Conservation (phyloP, 257 asterid species). For the Sherardia arvensis region DNA sequence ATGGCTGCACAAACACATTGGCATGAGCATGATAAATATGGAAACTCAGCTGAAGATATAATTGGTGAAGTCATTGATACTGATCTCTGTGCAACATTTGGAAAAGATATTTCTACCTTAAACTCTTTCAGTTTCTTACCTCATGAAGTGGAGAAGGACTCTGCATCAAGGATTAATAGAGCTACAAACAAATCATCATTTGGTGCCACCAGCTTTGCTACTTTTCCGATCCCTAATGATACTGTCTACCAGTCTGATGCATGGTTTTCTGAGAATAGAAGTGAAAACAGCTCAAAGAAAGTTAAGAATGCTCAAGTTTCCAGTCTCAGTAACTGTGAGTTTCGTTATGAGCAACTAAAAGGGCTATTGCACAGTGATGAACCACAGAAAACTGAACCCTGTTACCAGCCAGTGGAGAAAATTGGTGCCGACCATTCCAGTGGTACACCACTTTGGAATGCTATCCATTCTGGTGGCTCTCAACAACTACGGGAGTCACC, state of each 20-base stretch:
- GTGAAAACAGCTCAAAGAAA: slow-evolving; percentile 26
- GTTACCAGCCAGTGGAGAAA: slow-evolving; percentile 25
- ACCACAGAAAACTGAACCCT: slow-evolving; percentile 23
- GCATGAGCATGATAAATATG: slow-evolving; percentile 28
- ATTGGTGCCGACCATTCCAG: slow-evolving; percentile 25
- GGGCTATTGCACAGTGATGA: slow-evolving; percentile 27
- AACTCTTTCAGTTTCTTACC: slow-evolving; percentile 27
- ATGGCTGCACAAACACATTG: slow-evolving; percentile 17
- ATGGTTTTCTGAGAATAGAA: slow-evolving; percentile 30
- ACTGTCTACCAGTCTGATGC: slow-evolving; percentile 34
- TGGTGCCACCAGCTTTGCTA: slow-evolving; percentile 30
- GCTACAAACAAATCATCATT: slow-evolving; percentile 32
- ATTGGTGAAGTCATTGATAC: slow-evolving; percentile 68
- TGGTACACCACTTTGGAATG: slow-evolving; percentile 60
- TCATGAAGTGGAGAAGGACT: slow-evolving; percentile 36
- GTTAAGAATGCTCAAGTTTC: slow-evolving; percentile 27
- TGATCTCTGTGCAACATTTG: slow-evolving; percentile 32
- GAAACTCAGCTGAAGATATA: slow-evolving; percentile 30
- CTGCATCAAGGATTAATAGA: slow-evolving; percentile 13
- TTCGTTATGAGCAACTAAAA: slow-evolving; percentile 20
- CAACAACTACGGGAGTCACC: slow-evolving; percentile 68
- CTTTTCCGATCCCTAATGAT: slow-evolving; percentile 31
- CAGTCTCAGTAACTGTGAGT: slow-evolving; percentile 18
- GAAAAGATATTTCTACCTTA: slow-evolving; percentile 24
- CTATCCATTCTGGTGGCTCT: slow-evolving; percentile 43